These are phyloP conservation scores for Ophiosphaerella korrae DNA, from an alignment of 2,329 filamentous ascomycete genomes.

Conservation along the genomic window DNA sequence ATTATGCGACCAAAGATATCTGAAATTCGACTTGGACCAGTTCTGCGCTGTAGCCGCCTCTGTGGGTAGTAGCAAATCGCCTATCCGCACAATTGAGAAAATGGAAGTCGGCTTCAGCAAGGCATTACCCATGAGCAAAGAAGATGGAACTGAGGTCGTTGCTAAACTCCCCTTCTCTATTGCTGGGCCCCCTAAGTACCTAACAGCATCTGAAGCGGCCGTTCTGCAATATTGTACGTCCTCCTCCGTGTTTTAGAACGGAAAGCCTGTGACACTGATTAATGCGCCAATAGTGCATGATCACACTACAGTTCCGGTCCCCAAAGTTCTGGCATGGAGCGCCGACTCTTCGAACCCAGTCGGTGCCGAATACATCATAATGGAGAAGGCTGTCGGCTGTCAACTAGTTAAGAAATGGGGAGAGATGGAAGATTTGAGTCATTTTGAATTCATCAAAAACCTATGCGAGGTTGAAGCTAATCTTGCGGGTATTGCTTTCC, in stretches of 20 bases:
- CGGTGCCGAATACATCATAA: conserved; percentile 44
- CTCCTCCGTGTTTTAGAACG: background rate
- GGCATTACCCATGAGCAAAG: conserved; percentile 30
- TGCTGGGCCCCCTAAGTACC: conserved; percentile 35
- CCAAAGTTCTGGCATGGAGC: conserved; percentile 35
- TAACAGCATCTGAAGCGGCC: conserved; percentile 44
- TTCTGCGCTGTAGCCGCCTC: conserved; percentile 34
- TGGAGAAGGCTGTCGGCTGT: conserved; percentile 37
- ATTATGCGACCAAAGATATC: conserved; percentile 28
- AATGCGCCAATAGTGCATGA: conserved; percentile 14
- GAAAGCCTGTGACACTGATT: background rate
- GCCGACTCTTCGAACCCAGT: conserved; percentile 33
- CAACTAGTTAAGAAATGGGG: conserved; percentile 38
- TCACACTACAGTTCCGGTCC: conserved; percentile 29
- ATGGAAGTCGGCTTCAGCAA: conserved; percentile 43
- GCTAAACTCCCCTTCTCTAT: conserved; percentile 35
- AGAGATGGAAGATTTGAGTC: conserved; percentile 25
- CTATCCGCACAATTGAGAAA: conserved; percentile 37
- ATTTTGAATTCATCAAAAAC: conserved; percentile 33
- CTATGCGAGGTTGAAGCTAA: conserved; percentile 30
- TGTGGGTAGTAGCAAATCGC: conserved; percentile 18
- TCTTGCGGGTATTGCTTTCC: conserved; percentile 30
- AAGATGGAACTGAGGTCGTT: conserved; percentile 21
- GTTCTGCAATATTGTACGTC: conserved; percentile 41
- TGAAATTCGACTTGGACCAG: conserved; percentile 35